Base-by-base conservation (phyloP, 352 stramenopile genomes). In the Phytophthora cajani region DNA sequence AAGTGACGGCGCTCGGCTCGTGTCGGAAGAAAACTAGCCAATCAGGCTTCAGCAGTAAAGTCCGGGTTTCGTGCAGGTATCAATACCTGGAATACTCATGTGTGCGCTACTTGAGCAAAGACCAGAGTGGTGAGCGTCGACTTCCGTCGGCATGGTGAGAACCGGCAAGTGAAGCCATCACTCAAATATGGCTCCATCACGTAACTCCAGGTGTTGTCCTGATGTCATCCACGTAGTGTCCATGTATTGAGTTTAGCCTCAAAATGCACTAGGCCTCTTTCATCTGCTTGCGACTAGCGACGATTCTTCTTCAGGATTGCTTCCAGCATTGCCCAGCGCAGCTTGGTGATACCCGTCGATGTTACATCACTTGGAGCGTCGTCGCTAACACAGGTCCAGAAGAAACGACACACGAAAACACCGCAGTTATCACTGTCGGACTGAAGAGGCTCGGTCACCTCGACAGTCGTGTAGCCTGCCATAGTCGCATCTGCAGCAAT, bases 241-340 rank as follows among this genome's bases (percentile, higher is more conserved):
- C 40, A 47, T 63, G 57, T 55, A 54, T 55, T 55, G 57, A 55
- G 27, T 30, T 47, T 63, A 53, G 11, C 56, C 4, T 38, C 33
- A 51, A 12, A 16, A 27, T 36, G 14, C 21, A 19, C 27, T 38
- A 23, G 4, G 14, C 30, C 40, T 47, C 32, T 5, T 30, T 19
- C 40, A 27, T 8, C 32, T 25, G 17, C 16, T 46, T 46, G 38
- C 38, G 10, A 46, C 56, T 62, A 53, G 19, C 23, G n/a, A 19
- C 56, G 56, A 14, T 44, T 54, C 56, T 55, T 46, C 56, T 30
- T 42, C 27, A 54, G 36, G 25, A 62, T 25, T 17, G 23, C 5
- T 17, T 54, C 11, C 40, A 64, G 30, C 42, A 64, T 54, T 14
- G 6, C 44, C 44, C 44, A 64, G 7, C 58, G 17, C 8, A 64